phyloP scores from a whole-genome alignment of 2,329 filamentous ascomycete species.

The Penicillium hesseltinei region DNA sequence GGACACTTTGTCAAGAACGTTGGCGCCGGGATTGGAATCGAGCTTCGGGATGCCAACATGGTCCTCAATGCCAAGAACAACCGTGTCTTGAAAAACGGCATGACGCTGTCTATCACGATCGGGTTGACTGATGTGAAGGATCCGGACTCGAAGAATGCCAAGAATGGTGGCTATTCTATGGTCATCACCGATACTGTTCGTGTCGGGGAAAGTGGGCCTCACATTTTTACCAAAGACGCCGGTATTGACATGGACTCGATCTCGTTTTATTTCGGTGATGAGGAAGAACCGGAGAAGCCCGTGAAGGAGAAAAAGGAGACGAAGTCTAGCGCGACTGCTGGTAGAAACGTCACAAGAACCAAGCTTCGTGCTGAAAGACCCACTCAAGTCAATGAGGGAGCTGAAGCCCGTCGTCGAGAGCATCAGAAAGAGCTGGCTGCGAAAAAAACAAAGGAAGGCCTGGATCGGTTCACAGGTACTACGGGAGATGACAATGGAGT shows the following conservation, averaged over 20 bases:
- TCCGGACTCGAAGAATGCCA: slow-evolving; percentile 81
- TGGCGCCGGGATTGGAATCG: slow-evolving; percentile 88
- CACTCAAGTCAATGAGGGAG: slow-evolving; percentile 84
- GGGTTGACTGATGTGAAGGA: slow-evolving; percentile 90
- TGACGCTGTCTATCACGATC: slow-evolving; percentile 90
- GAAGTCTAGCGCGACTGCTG: slow-evolving; percentile 80
- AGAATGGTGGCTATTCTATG: slow-evolving; percentile 83
- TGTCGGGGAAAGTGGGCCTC: slow-evolving; percentile 64
- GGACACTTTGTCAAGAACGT: slow-evolving; percentile 93
- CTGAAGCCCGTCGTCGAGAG: slow-evolving; percentile 79
- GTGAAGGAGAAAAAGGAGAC: slow-evolving; percentile 79
- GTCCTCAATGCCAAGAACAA: slow-evolving; percentile 83
- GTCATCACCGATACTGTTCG: slow-evolving; percentile 91
- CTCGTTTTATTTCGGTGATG: slow-evolving; percentile 98
- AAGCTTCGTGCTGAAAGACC: slow-evolving; percentile 86
- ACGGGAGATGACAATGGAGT: slow-evolving; percentile 81
- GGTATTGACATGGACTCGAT: slow-evolving; percentile 88
- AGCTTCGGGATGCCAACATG: slow-evolving; percentile 80
- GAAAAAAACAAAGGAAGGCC: slow-evolving; percentile 87
- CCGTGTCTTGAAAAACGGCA: slow-evolving; percentile 84
- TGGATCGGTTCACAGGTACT: slow-evolving; percentile 81
- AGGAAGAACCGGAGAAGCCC: slow-evolving; percentile 76
- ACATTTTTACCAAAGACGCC: slow-evolving; percentile 92
- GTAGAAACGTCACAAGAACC: slow-evolving; percentile 93
- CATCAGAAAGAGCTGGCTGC: slow-evolving; percentile 86